Evolutionary conservation across 345 rosid genomes (phyloP), one percentile per base, ranked within the genome.

Genomic region (Rubroshorea leprosula): DNA sequence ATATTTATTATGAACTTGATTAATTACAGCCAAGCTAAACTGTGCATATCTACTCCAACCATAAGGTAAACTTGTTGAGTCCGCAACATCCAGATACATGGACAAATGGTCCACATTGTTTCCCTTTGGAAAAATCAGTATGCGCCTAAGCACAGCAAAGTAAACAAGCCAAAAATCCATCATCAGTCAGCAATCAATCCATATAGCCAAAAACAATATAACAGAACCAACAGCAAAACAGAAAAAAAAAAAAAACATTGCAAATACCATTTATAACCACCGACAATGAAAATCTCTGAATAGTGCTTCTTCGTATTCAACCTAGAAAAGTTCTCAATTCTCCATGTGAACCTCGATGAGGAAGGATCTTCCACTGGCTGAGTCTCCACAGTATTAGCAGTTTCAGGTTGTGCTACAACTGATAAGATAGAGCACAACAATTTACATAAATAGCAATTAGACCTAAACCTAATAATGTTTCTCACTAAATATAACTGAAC

Each of bases 31-130:
- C 79, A 93, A 74, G 68, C 90, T 87, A 73, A 93, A 93, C 66
- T 89, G 97, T 5, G 96, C 88, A 23, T 79, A 87, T 81, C 97
- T 83, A 78, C 85, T 85, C 99, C 99, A 93, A 25, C 90, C 97
- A 48, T 89, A 83, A 0, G 97, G 90, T 78, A 89, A 78, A 27
- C 74, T 76, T 23, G 76, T 54, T 20, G 97, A 75, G 74, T 93
- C 99, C 15, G 96, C 84, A 74, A 93, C 96, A 79, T 93, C 96
- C 78, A 93, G 74, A 71, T 93, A 93, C 96, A 92, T 84, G 41
- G 97, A 92, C 77, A 92, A 77, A 68, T 80, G 89, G 60, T 86
- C 96, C 66, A 89, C 96, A 63, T 85, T 87, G 79, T 89, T 87
- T 62, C 97, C 97, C 68, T 85, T 87, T 5, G 97, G 95, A 63